phyloP scores from a whole-genome alignment of 2,329 filamentous ascomycete genomes.

The Penicillium aurantiogriseum region DNA sequence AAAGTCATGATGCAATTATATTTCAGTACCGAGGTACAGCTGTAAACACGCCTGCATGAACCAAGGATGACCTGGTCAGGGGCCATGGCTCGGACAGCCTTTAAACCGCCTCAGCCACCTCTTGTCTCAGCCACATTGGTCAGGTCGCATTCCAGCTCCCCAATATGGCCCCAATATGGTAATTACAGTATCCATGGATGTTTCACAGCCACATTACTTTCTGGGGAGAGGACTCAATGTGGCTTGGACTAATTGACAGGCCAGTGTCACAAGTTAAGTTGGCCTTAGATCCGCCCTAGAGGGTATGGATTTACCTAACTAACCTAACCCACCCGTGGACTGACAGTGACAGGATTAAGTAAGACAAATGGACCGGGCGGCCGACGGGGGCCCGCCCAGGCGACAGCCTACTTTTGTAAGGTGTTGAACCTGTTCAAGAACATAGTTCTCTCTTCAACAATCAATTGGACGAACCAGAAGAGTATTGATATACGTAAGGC shows the following conservation, averaged over 20 bases:
- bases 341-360: background rate
- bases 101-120: background rate
- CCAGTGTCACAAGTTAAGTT: background rate
- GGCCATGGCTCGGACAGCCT: background rate
- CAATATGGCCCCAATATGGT: background rate
- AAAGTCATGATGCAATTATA: background rate
- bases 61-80: background rate
- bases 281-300: background rate
- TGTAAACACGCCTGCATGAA: background rate
- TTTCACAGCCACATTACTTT: background rate
- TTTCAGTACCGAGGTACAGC: background rate
- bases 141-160: background rate
- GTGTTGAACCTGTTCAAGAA: background rate
- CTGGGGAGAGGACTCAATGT: background rate
- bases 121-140: background rate
- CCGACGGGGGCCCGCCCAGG: background rate
- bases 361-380: background rate
- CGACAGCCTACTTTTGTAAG: background rate
- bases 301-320: background rate
- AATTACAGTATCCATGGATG: background rate
- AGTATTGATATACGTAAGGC: background rate
- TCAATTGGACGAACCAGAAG: background rate
- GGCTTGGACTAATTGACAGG: background rate
- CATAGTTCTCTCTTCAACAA: background rate
- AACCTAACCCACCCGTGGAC: no score